Percentiles rank a stretch among this genome's conserved stretches.
phyloP scores from a whole-genome alignment of 768 basidiomycete species.

The Boletus vinaceobasis region DNA sequence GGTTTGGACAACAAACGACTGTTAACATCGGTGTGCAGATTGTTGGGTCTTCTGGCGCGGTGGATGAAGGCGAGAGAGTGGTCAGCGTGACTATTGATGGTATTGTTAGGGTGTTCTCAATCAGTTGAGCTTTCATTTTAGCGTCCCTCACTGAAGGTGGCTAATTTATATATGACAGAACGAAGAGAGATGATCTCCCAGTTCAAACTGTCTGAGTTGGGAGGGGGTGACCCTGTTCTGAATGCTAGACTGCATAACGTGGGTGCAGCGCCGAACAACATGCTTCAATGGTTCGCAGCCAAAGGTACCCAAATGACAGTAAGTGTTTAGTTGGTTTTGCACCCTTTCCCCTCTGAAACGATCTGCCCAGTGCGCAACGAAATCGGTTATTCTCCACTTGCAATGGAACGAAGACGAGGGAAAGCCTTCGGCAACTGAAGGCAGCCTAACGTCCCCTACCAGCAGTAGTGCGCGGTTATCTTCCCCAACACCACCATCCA shows the following conservation, averaged over 20 bases:
- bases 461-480: conserved; percentile 21
- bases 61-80: conserved; percentile 70
- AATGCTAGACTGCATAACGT: conserved; percentile 71
- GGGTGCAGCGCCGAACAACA: conserved; percentile 78
- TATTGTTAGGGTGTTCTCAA: conserved; percentile 86
- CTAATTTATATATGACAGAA: conserved; percentile 29
- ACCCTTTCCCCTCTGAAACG: neutral
- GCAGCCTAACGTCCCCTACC: conserved; percentile 24
- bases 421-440: conserved; percentile 14
- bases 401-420: conserved; percentile 78
- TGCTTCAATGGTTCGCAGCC: conserved; percentile 93
- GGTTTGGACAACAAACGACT: conserved; percentile 92
- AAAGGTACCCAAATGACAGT: conserved; percentile 91
- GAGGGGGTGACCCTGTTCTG: conserved; percentile 60
- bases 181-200: conserved; percentile 89
- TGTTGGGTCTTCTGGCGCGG: conserved; percentile 44
- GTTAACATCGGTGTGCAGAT: conserved; percentile 89
- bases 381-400: conserved; percentile 79
- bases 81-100: conserved; percentile 93
- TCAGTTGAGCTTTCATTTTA: conserved; percentile 51
- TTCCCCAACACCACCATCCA: conserved; percentile 26
- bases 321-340: conserved; percentile 20
- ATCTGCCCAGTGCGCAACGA: conserved; percentile 73
- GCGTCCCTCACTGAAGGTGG: neutral
- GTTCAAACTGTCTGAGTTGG: conserved; percentile 81